Percentiles rank a stretch among this genome's conserved stretches.
Evolutionary conservation across 2,329 filamentous ascomycete species (phyloP).

Genomic region (Ampelomyces quisqualis): DNA sequence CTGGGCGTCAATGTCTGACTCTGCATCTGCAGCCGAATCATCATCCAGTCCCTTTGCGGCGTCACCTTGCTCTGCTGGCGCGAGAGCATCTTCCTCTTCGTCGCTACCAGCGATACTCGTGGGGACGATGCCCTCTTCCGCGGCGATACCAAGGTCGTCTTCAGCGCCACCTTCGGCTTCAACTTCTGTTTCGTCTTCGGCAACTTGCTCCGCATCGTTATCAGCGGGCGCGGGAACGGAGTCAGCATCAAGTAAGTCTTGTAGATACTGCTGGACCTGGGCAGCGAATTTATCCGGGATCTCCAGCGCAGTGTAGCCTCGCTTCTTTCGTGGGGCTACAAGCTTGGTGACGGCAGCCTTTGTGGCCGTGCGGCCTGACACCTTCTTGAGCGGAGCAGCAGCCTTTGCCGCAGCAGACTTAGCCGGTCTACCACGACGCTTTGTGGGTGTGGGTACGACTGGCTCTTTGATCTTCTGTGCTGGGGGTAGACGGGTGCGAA

Average conservation of each 20-base stretch:
- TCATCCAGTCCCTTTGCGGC: neutral
- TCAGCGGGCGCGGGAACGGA: constrained; percentile 6
- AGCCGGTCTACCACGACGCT: constrained; percentile 20
- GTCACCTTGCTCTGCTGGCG: neutral
- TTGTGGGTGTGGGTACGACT: constrained; percentile 10
- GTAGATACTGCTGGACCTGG: constrained; percentile 17
- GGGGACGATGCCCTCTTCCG: neutral
- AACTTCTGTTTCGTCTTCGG: neutral
- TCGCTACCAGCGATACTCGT: neutral
- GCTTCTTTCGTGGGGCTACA: constrained; percentile 25
- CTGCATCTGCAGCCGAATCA: neutral
- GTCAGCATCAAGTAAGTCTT: constrained; percentile 13
- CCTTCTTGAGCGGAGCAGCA: constrained; percentile 12
- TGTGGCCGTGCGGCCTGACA: constrained; percentile 10
- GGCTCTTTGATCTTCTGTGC: constrained; percentile 11
- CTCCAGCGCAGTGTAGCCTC: constrained; percentile 30
- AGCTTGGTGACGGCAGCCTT: constrained; percentile 9
- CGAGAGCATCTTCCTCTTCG: neutral
- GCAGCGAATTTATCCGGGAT: constrained; percentile 27
- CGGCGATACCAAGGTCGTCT: neutral
- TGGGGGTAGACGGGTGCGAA: constrained; percentile 21
- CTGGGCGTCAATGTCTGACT: neutral
- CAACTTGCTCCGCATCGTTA: constrained; percentile 11
- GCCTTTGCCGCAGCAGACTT: constrained; percentile 11
- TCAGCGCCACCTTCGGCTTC: neutral